Conservation (phyloP, 2,329 filamentous ascomycete genomes). For the Microsporum canis region DNA sequence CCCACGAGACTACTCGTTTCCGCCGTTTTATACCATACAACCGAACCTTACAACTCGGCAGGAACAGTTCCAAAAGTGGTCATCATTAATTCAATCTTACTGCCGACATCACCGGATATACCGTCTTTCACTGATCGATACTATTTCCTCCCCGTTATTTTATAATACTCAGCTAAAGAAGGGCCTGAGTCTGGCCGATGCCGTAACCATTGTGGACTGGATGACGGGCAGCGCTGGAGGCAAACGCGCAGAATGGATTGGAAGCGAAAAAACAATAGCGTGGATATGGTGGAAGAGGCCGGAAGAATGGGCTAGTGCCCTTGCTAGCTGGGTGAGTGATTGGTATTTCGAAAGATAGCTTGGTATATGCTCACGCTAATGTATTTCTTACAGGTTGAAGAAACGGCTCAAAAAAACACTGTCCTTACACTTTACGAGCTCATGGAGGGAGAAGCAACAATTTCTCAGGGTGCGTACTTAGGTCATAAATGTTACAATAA, state of each 20-base stretch:
- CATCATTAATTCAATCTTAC: conserved; percentile 72
- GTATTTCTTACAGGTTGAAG: conserved; percentile 46
- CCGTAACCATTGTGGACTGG: conserved; percentile 44
- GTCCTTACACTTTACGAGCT: conserved; percentile 92
- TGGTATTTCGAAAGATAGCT: background rate
- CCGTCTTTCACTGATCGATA: conserved; percentile 56
- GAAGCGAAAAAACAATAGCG: conserved; percentile 42
- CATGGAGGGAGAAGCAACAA: conserved; percentile 69
- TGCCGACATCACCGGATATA: conserved; percentile 66
- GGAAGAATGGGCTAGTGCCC: conserved; percentile 75
- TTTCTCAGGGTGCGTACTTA: conserved; percentile 48
- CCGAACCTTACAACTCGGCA: conserved; percentile 35
- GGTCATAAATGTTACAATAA: background rate
- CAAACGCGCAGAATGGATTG: conserved; percentile 50
- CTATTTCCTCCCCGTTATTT: conserved; percentile 49
- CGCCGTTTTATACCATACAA: conserved; percentile 44
- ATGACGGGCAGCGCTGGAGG: conserved; percentile 45
- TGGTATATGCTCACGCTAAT: conserved; percentile 17
- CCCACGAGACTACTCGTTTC: conserved; percentile 36
- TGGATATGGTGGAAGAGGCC: conserved; percentile 79
- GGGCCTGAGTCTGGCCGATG: conserved; percentile 42
- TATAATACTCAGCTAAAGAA: conserved; percentile 35
- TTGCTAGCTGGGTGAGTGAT: conserved; percentile 56
- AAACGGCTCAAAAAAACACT: conserved; percentile 74
- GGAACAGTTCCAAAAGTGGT: conserved; percentile 65